Percentiles rank a stretch among this genome's conserved stretches.
Conservation (phyloP, 1,284 basidiomycete genomes). For the Ustilago trichophora region DNA sequence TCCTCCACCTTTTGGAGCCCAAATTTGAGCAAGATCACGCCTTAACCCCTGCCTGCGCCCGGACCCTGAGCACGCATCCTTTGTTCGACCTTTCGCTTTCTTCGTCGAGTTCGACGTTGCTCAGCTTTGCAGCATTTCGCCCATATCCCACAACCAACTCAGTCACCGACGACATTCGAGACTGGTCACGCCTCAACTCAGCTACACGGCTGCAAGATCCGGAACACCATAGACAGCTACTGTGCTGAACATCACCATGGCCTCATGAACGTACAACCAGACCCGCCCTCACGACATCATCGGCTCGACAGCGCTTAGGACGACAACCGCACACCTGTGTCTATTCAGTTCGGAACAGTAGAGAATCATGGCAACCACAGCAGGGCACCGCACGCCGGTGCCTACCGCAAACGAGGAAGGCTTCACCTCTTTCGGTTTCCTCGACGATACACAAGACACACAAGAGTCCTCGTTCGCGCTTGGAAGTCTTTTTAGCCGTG, state of each 20-base stretch:
- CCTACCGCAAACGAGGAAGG: conserved; percentile 7
- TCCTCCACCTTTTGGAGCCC: not conserved
- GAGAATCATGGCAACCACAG: conserved; percentile 10
- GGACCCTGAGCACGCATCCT: no score
- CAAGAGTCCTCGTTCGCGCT: conserved; percentile 52
- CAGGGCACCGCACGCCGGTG: not conserved
- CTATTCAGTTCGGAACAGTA: no score
- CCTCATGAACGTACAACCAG: not conserved
- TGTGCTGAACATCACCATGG: not conserved
- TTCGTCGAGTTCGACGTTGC: conserved; percentile 1
- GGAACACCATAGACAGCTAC: no score
- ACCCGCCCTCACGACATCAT: no score
- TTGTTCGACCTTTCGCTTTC: conserved; percentile 1
- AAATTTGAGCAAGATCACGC: no score
- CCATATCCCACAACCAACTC: no score
- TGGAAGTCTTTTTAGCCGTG: conserved; percentile 54
- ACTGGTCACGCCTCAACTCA: no score
- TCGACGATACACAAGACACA: conserved; percentile 52
- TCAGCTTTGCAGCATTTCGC: no score
- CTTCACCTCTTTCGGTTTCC: conserved; percentile 57
- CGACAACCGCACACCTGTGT: no score
- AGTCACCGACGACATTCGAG: no score
- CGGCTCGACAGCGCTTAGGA: no score
- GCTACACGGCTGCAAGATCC: no score
- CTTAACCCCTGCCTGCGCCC: conserved; percentile 2